Base-by-base conservation (phyloP, 2,329 filamentous ascomycete genomes). In the Aspergillus sp. region DNA sequence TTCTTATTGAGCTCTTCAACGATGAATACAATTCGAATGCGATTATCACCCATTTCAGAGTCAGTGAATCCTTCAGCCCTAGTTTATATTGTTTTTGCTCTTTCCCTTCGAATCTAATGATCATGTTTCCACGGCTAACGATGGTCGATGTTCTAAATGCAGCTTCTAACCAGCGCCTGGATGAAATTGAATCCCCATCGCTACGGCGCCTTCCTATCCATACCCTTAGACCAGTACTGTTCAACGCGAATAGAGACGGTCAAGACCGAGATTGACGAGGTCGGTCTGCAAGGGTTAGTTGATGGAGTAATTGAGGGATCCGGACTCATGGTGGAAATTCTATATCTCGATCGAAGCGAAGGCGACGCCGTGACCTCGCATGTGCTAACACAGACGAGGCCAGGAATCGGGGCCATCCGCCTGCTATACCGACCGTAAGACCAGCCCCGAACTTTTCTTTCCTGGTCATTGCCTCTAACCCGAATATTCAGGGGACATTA, bases 311-410 rank as follows among this genome's bases (percentile, higher is more conserved):
- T 98, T 62, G 88, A 90, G 69, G 90, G 89, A 7, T 87, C 88
- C 50, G 86, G 87, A 15, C 86, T 97, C 62, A 86, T 88, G 4
- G 84, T 98, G 19, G 91, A 97, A 70, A 90, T 98, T 61, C 86
- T 91, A 54, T 97, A 98, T 71, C 85, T 99, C 8, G 95, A 98
- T 71, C 86, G 91, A 66, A 96, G 90, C 67, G 81, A 86, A 46
- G 93, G 92, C 17, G 82, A 84, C 47, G 83, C 90, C 66, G 90
- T 91, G 67, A 96, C 71, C 61, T 78, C 74, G 8, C 77, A 80
- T 62, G 64, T 73, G 35, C 66, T 79, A 37, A 72, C 77, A 5
- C 65, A 70, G 8, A 66, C 68, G 40, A 59, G 64, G 15, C 65
- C 72, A 12, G 70, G 59, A 83, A 59, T 82, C 81, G 69, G 93